A percentile compares a stretch with the other conserved stretches of the same genome.
Evolutionary conservation across 441 rosid genomes (phyloP).

Genomic region (Euphorbia schlechtendalii): DNA sequence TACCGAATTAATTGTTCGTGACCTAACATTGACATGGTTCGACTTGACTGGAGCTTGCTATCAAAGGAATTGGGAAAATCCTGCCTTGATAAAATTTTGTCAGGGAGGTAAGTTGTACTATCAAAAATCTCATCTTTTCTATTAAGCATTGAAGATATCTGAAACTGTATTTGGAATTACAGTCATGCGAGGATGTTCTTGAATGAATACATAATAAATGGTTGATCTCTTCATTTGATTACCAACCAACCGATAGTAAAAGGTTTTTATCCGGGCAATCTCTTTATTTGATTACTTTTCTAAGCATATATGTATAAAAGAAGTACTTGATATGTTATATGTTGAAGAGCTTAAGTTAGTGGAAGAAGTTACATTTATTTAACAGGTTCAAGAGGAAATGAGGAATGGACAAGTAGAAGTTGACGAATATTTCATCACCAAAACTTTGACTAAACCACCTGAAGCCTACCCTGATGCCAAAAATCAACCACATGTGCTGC

Average conservation of each 20-base stretch:
- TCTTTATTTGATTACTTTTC: background rate
- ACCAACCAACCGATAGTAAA: background rate
- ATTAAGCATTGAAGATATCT: slow-evolving; percentile 6
- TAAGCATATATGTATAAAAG: background rate
- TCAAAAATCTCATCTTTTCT: background rate
- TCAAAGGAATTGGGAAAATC: slow-evolving; percentile 92
- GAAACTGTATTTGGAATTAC: slow-evolving; percentile 19
- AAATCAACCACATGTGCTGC: slow-evolving; percentile 93
- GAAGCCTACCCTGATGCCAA: slow-evolving; percentile 94
- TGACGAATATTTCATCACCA: slow-evolving; percentile 87
- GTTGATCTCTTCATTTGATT: background rate
- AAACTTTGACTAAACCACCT: slow-evolving; percentile 87
- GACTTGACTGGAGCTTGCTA: slow-evolving; percentile 96
- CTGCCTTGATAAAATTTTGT: slow-evolving; percentile 75
- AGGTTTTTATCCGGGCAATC: background rate
- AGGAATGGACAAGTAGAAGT: slow-evolving; percentile 84
- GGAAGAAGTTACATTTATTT: slow-evolving; percentile 13
- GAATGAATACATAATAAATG: slow-evolving; percentile 76
- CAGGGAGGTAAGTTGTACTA: slow-evolving; percentile 60
- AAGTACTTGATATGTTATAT: background rate
- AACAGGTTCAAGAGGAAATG: slow-evolving; percentile 90
- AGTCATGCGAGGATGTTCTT: slow-evolving; percentile 90
- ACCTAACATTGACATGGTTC: slow-evolving; percentile 99
- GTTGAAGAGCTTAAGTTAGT: slow-evolving; percentile 15
- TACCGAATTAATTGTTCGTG: too few species aligned